Conservation (phyloP, 441 rosid species). For the Populus trichocarpa region DNA sequence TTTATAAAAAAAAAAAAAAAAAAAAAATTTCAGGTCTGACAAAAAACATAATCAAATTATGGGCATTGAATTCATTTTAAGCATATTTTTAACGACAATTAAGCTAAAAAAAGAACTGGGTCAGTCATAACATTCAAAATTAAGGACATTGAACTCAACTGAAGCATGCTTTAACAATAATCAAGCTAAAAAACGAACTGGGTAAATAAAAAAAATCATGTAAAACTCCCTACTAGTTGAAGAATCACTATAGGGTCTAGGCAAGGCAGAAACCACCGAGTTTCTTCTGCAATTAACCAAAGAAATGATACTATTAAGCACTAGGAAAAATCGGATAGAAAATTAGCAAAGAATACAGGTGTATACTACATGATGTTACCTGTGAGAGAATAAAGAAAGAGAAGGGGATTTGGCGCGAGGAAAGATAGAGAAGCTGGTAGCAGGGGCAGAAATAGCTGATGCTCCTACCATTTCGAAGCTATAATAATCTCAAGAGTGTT, state of each 20-base stretch:
- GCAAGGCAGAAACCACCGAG: slow-evolving; percentile 42
- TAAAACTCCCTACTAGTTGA: slow-evolving; percentile 34
- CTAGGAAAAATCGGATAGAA: neutral
- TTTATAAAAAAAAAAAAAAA: no score
- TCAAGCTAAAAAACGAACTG: slow-evolving; percentile 14
- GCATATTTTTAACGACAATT: no score
- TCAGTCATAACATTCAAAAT: slow-evolving; percentile 6
- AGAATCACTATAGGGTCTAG: slow-evolving; percentile 42
- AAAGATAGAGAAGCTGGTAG: slow-evolving; percentile 29
- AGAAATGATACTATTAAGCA: neutral
- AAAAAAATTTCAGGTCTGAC: neutral
- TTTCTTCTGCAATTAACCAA: slow-evolving; percentile 39
- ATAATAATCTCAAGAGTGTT: neutral
- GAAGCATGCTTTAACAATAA: slow-evolving; percentile 4
- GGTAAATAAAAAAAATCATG: neutral
- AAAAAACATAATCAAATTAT: no score
- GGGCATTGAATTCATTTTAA: no score
- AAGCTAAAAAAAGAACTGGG: slow-evolving; percentile 16
- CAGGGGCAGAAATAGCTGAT: slow-evolving; percentile 45
- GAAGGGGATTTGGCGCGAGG: slow-evolving; percentile 32
- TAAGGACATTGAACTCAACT: neutral
- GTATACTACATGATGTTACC: slow-evolving; percentile 22
- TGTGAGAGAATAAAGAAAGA: slow-evolving; percentile 30
- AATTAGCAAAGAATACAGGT: neutral
- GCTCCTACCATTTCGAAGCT: slow-evolving; percentile 46